Base-by-base conservation (phyloP, 768 basidiomycete species). In the Boletus sp. region DNA sequence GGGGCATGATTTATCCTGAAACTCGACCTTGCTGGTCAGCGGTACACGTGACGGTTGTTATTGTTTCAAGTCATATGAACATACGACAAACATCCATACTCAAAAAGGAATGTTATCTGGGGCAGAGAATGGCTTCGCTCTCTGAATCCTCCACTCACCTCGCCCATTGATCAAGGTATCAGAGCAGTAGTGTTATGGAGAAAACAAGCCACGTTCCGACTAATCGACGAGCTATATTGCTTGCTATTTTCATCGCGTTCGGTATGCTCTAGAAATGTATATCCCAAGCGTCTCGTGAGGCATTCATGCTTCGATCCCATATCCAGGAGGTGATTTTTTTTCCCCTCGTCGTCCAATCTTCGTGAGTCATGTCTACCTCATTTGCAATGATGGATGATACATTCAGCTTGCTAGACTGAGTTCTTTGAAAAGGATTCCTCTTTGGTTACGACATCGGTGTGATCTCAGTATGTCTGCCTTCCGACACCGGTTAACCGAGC, bases 371-470 rank as follows among this genome's bases (percentile, higher is more conserved):
- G 1, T 11, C 12, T 7, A 7, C n/a, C 20, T 2, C 32, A 11
- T 29, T 20, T 12, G 12, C 30, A 35, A 47, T 3, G n/a, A 41
- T 45, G 10, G 37, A 11, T 54, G 48, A 52, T 52, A 18, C 11
- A 8, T 42, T 39, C n/a, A 42, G 44, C 17, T 52, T 24, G n/a
- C 28, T 41, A 62, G 60, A 44, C 32, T 52, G 50, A 56, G 11
- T 8, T 40, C 18, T 44, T 17, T 12, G 11, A 50, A 37, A 55
- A 61, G 59, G 59, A 7, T 61, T 61, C 18, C 52, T 61, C 24
- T 62, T 61, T 29, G 50, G 60, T 41, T 61, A 56, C 7, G 60
- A 61, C 17, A 61, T 62, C 40, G 54, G 60, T 20, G 60, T 62
- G 29, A 61, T 61, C 47, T 62, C 60, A 1, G 60, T 61, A 29